Evolutionary conservation across 148 eudicot species (phyloP), one percentile per base, ranked within the genome.

Genomic region (Fallopia convolvulus): DNA sequence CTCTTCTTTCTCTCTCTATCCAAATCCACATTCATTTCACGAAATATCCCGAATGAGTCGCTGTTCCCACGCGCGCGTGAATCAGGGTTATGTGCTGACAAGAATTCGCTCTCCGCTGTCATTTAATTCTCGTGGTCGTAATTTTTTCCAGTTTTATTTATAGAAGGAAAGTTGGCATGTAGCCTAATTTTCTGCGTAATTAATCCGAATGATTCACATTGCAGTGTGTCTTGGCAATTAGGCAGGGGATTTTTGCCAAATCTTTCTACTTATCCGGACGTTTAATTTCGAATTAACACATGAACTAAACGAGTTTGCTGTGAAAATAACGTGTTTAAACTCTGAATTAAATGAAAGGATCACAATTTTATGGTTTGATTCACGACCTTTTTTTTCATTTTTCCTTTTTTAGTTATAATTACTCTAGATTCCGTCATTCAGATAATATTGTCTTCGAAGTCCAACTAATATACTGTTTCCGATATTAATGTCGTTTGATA

Each of bases 271-370:
- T 63, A 26, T 10, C 7, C 40, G 39, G 66, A 39, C 6, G 72
- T 39, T 61, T 33, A 68, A 36, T 33, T 17, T 17, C 20, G 44
- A 36, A 68, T 68, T 15, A 68, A 6, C 72, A 68, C 72, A 68
- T 68, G 72, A 68, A 17, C 15, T 36, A 68, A 68, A 68, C 44
- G 72, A 68, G 72, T 36, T 68, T 68, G 20, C 8, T 33, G 23
- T 15, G 46, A 23, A 15, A 68, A 68, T 26, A 21, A 68, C 46
- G 72, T 68, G n/a, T 33, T 33, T 33, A 68, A 39, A 4, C 39
- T 68, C 4, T 33, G 42, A 68, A 33, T 68, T 36, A 33, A 68
- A 15, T 68, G 17, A 33, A 33, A 14, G 41, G 33, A 30, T 33
- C 41, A 13, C 18, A 15, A 65, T 65, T 65, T 65, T 26, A 65